Evolutionary conservation across 495 filamentous ascomycete genomes (phyloP).

Genomic region (Tuber aestivum): DNA sequence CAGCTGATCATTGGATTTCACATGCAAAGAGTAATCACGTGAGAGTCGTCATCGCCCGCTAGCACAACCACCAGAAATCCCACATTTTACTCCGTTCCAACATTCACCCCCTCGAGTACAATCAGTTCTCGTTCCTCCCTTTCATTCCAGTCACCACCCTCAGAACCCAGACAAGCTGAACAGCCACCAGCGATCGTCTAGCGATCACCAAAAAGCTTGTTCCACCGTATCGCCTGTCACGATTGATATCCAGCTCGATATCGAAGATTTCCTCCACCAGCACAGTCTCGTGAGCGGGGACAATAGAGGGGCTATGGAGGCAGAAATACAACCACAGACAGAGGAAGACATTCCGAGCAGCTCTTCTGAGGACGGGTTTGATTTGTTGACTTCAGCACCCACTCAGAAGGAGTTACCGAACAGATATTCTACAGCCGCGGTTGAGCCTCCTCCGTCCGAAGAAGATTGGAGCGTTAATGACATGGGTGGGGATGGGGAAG

Average conservation of each 20-base stretch:
- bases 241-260: background rate
- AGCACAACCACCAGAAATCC: background rate
- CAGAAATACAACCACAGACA: background rate
- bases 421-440: background rate
- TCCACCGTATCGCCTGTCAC: background rate
- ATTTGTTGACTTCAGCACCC: background rate
- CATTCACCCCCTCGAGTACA: background rate
- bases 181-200: background rate
- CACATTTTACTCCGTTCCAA: background rate
- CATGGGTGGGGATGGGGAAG: background rate
- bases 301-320: background rate
- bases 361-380: background rate
- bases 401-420: background rate
- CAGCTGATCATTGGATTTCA: background rate
- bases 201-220: background rate
- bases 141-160: background rate
- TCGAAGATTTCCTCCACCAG: background rate
- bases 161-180: background rate
- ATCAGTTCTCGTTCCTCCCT: background rate
- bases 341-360: background rate
- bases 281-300: background rate
- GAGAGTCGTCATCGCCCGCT: background rate
- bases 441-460: background rate
- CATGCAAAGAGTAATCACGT: background rate
- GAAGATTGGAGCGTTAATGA: background rate